Evolutionary conservation across 192 early-diverging fungal species (phyloP), one percentile per base, ranked within the genome.

Genomic region (Backusella circina): DNA sequence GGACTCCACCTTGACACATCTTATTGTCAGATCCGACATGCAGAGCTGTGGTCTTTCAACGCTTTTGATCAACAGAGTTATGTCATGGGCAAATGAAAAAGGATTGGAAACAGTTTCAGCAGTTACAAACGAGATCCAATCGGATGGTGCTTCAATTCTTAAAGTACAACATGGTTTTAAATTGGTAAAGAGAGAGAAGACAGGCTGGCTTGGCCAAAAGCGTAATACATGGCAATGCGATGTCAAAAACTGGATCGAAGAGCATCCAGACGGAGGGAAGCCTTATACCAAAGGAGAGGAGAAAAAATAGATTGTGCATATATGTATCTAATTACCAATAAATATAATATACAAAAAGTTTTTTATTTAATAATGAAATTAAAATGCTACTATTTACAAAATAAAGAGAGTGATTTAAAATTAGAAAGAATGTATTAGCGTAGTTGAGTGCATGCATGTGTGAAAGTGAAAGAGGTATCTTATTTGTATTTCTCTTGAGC

Each of bases 21-120:
- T 68, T 33, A 71, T 76, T 36, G 51, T 81, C 9, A 67, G 28
- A 15, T 47, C 72, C 28, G 72, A 81, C 18, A 77, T 71, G 31
- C 75, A 77, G 50, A 21, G 51, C 26, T 77, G 75, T 65, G 75
- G 80, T 3, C 47, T 81, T 15, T 77, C 80, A 21, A 71, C 80
- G n/a, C 47, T 81, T 12, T 47, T 81, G 51, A 41, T 81, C 10
- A 44, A 76, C 33, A 65, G 80, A 15, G 80, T 72, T 37, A 73
- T 81, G 67, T 36, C 68, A 6, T 77, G 75, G 75, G 75, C 75
- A 23, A 37, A 74, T 21, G 72, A 81, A 32, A 68, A 69, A 15
- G 80, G 72, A 1, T 68, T 81, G 2, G 21, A 70, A 26, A 26
- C 35, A 6, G 38, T 81, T 2, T 61, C 64, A 44, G 80, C 80